A percentile compares a stretch with the other conserved stretches of the same genome.
Evolutionary conservation across 148 eudicot species (phyloP).

Genomic region (Diospyros lotus): DNA sequence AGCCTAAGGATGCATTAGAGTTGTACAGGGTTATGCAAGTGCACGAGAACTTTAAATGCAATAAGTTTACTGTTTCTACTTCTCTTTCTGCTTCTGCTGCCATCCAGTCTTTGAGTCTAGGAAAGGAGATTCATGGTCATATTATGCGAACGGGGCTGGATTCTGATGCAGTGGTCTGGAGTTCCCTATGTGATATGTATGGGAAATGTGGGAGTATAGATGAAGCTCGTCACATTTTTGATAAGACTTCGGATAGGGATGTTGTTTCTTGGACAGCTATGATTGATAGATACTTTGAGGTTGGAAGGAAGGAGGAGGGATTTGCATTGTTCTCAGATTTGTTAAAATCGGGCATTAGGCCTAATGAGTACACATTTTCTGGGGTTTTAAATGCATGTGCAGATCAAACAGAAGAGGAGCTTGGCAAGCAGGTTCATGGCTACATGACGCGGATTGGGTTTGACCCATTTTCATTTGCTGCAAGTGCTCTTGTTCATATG

Average conservation of each 20-base stretch:
- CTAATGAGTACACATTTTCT: conserved; percentile 45
- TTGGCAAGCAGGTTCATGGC: conserved; percentile 55
- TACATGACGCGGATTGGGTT: conserved; percentile 37
- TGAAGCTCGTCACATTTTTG: conserved; percentile 45
- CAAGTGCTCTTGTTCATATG: conserved; percentile 30
- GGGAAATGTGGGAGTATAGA: conserved; percentile 52
- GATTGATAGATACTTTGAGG: conserved; percentile 52
- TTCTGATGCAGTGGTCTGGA: conserved; percentile 55
- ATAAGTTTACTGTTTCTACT: conserved; percentile 49
- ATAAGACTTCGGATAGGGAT: conserved; percentile 45
- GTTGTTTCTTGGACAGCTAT: conserved; percentile 60
- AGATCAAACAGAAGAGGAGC: conserved; percentile 33
- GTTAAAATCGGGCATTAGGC: conserved; percentile 34
- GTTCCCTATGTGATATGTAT: conserved; percentile 58
- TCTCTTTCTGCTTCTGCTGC: conserved; percentile 49
- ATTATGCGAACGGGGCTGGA: conserved; percentile 47
- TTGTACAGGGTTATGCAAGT: conserved; percentile 44
- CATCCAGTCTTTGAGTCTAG: conserved; percentile 28
- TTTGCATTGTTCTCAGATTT: conserved; percentile 35
- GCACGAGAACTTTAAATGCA: conserved; percentile 26
- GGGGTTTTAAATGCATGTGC: conserved; percentile 60
- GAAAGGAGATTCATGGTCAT: conserved; percentile 62
- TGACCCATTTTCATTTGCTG: conserved; percentile 16
- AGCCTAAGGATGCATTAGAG: conserved; percentile 45
- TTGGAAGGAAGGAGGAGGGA: conserved; percentile 49